phyloP scores from a whole-genome alignment of 495 filamentous ascomycete genomes.

The Neurospora sp. region DNA sequence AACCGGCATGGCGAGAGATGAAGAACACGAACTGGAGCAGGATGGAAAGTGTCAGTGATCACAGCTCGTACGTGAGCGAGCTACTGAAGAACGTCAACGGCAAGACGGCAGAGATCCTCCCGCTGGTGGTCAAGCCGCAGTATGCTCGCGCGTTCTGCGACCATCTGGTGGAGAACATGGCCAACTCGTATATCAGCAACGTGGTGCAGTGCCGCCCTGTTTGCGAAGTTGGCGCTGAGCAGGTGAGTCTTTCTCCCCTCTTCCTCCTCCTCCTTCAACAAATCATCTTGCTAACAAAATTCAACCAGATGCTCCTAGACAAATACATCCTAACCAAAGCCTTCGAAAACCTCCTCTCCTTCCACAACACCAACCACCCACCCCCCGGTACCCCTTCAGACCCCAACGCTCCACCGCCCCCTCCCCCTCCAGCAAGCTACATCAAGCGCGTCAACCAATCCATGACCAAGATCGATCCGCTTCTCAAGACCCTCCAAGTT shows the following conservation, averaged over 20 bases:
- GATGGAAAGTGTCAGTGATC: slow-evolving; percentile 89
- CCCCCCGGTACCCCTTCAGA: slow-evolving; percentile 16
- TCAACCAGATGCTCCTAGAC: slow-evolving; percentile 71
- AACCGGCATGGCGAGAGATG: slow-evolving; percentile 93
- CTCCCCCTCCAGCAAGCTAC: slow-evolving; percentile 51
- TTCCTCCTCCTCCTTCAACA: not conserved
- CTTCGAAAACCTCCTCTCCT: slow-evolving; percentile 55
- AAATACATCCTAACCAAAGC: slow-evolving; percentile 83
- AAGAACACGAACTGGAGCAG: slow-evolving; percentile 91
- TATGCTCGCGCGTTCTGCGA: slow-evolving; percentile 93
- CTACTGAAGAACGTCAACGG: slow-evolving; percentile 61
- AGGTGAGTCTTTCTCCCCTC: slow-evolving; percentile 36
- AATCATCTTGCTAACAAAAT: not conserved
- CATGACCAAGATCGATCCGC: slow-evolving; percentile 78
- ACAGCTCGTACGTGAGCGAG: slow-evolving; percentile 83
- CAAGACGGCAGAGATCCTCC: slow-evolving; percentile 61
- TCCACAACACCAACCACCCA: slow-evolving; percentile 31
- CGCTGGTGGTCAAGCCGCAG: slow-evolving; percentile 77
- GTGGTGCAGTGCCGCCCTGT: slow-evolving; percentile 84
- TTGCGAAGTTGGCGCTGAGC: slow-evolving; percentile 91
- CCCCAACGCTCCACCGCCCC: slow-evolving; percentile 23
- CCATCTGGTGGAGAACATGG: slow-evolving; percentile 78
- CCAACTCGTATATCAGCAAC: slow-evolving; percentile 67
- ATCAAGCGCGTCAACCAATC: slow-evolving; percentile 78
- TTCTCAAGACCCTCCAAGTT: slow-evolving; percentile 95